A percentile compares a stretch with the other conserved stretches of the same genome.
phyloP scores from a whole-genome alignment of 2,329 filamentous ascomycete genomes.

The Graphilbum ipis-grandicollis region DNA sequence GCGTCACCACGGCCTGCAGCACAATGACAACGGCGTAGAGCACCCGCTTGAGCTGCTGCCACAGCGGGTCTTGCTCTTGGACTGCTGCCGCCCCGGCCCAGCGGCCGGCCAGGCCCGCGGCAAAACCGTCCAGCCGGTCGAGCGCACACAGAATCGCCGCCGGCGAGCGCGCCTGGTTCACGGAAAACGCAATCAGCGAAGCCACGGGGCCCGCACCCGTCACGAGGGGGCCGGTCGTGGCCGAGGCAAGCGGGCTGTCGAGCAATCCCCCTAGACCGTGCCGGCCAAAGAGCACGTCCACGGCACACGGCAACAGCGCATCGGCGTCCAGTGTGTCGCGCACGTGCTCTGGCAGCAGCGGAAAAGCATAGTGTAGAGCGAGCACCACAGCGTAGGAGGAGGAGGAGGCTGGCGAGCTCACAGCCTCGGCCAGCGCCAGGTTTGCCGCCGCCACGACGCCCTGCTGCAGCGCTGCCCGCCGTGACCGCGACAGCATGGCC shows the following conservation, averaged over 20 bases:
- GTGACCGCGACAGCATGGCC: constrained; percentile 41
- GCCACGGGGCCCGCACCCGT: constrained; percentile 51
- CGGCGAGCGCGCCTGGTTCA: constrained; percentile 25
- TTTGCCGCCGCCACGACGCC: constrained; percentile 62
- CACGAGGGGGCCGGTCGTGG: too few species aligned
- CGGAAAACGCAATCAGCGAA: constrained; percentile 44
- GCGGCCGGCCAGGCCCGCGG: constrained; percentile 45
- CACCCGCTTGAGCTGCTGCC: constrained; percentile 57
- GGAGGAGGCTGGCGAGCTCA: constrained; percentile 17
- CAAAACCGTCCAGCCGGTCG: constrained; percentile 51
- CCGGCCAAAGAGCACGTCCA: constrained; percentile 46
- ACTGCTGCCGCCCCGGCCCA: constrained; percentile 51
- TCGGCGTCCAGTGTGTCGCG: constrained; percentile 47
- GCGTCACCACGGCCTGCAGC: constrained; percentile 55
- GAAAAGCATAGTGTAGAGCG: constrained; percentile 62
- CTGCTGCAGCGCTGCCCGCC: constrained; percentile 51
- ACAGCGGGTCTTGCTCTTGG: too few species aligned
- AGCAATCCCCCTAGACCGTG: constrained; percentile 65
- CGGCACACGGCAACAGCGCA: constrained; percentile 49
- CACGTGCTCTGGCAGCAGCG: constrained; percentile 45
- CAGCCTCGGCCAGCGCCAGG: constrained; percentile 41
- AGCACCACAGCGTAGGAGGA: constrained; percentile 42
- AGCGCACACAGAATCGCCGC: constrained; percentile 15
- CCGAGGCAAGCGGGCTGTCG: too few species aligned
- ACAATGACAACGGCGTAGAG: constrained; percentile 61